Base-by-base conservation (phyloP, 2,329 filamentous ascomycete genomes). In the Curvularia hawaiiensis region DNA sequence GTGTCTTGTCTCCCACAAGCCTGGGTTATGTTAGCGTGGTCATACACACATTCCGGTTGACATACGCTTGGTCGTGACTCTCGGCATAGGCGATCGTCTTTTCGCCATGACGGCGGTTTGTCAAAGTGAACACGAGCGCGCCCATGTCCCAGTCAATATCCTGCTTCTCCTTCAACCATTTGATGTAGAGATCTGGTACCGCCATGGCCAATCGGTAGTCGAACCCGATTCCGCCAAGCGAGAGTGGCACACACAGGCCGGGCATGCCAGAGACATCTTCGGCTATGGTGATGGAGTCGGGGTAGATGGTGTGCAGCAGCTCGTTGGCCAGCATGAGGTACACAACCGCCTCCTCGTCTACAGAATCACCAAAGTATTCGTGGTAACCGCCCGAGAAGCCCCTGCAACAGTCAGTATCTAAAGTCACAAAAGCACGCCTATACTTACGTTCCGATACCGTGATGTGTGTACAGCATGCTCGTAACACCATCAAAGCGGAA, bases 231-330 rank as follows among this genome's bases (percentile, higher is more conserved):
- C 95, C 95, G 18, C 95, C 95, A 2, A 97, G 82, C 1, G 90
- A 88, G 39, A 97, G 81, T 7, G 91, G 88, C 38, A 99, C 78
- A 77, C 95, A 98, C 47, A 99, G 82, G n/a, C 92, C 94, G 16
- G 95, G 95, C 95, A 99, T 99, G 18, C 95, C 95, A 8, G 94
- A 98, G 10, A 99, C 95, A 73, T 99, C 95, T 75, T 99, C 95
- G 20, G 95, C 95, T 62, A 99, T 88, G 1, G 93, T 97, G 71
- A 98, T 97, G 64, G 83, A 85, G 14, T 92, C 85, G 0, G 95
- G 92, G 70, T 96, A 98, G 18, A 97, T 79, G n/a, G 85, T 79
- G 78, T 98, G 95, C 50, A 99, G 83, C 88, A 99, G 88, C 79
- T 98, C 91, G 74, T 99, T 99, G 45, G 95, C 95, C 50, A 99